Percentiles rank a stretch among this genome's conserved stretches.
Conservation (phyloP, 305 asterid genomes). For the Fraxinus floribunda region DNA sequence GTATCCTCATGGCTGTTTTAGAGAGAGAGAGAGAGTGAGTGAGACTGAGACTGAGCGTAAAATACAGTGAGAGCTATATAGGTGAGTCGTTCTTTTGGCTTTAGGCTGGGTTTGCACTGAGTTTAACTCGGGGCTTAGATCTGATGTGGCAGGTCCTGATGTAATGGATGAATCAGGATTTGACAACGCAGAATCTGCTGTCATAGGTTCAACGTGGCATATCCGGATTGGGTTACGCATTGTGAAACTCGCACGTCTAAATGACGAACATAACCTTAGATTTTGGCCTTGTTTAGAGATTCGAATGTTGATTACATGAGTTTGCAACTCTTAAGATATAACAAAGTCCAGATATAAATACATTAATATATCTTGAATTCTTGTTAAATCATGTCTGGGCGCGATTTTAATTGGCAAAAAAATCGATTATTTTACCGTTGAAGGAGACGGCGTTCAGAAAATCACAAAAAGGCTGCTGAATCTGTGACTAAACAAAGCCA, state of each 20-base stretch:
- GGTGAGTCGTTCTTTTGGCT: conserved; percentile 22
- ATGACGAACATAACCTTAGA: conserved; percentile 7
- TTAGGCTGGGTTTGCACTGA: neutral
- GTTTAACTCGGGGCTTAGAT: neutral
- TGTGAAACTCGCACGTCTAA: conserved; percentile 20
- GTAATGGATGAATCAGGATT: neutral
- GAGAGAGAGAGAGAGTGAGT: neutral
- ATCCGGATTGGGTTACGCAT: neutral
- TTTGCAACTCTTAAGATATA: neutral
- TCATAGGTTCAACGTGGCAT: neutral
- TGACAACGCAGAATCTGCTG: neutral
- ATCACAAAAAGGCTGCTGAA: no score
- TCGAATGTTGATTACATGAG: neutral
- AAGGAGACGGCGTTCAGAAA: no score
- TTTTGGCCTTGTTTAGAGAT: neutral
- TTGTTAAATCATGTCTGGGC: no score
- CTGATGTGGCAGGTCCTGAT: neutral
- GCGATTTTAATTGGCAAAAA: no score
- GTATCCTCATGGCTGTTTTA: conserved; percentile 54
- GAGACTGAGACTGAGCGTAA: neutral
- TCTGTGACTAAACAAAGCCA: no score
- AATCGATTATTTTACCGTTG: no score
- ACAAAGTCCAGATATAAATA: neutral
- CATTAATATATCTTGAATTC: no score
- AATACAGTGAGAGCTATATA: conserved; percentile 23